phyloP scores from a whole-genome alignment of 352 stramenopile species.

The Globisporangium solare region DNA sequence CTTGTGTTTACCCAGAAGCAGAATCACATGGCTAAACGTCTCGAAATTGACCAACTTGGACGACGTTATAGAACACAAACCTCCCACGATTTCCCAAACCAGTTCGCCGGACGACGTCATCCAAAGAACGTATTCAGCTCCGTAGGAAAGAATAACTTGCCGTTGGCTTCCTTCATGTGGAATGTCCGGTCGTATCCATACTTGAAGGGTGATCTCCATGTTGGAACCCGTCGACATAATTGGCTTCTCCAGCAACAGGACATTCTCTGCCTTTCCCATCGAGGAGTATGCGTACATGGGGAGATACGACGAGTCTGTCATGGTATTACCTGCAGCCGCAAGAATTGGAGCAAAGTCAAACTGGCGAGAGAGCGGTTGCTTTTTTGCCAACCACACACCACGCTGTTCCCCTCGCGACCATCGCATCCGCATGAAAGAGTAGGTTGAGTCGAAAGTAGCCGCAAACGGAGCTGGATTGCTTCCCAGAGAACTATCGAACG shows the following conservation, averaged over 20 bases:
- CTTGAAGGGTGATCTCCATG: constrained; percentile 56
- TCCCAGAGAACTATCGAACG: constrained; percentile 31
- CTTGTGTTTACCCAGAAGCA: constrained; percentile 37
- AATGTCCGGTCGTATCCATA: constrained; percentile 53
- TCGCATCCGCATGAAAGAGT: constrained; percentile 71
- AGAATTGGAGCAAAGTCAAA: constrained; percentile 44
- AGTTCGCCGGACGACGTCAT: constrained; percentile 36
- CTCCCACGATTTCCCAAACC: constrained; percentile 44
- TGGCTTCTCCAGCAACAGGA: constrained; percentile 61
- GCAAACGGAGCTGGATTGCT: constrained; percentile 76
- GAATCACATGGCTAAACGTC: constrained; percentile 59
- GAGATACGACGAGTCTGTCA: constrained; percentile 50
- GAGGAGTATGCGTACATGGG: constrained; percentile 55
- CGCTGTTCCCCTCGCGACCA: constrained; percentile 83
- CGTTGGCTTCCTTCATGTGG: constrained; percentile 11
- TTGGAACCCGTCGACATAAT: constrained; percentile 48
- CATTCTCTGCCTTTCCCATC: constrained; percentile 33
- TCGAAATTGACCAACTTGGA: constrained; percentile 31
- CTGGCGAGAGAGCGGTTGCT: constrained; percentile 20
- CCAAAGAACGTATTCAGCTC: constrained; percentile 50
- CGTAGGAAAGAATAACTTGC: constrained; percentile 59
- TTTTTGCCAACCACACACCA: constrained; percentile 71
- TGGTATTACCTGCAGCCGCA: constrained; percentile 27
- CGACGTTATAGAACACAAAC: constrained; percentile 32
- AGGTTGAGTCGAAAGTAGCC: constrained; percentile 45